phyloP scores from a whole-genome alignment of 257 asterid species.

The Eustoma russellianum region DNA sequence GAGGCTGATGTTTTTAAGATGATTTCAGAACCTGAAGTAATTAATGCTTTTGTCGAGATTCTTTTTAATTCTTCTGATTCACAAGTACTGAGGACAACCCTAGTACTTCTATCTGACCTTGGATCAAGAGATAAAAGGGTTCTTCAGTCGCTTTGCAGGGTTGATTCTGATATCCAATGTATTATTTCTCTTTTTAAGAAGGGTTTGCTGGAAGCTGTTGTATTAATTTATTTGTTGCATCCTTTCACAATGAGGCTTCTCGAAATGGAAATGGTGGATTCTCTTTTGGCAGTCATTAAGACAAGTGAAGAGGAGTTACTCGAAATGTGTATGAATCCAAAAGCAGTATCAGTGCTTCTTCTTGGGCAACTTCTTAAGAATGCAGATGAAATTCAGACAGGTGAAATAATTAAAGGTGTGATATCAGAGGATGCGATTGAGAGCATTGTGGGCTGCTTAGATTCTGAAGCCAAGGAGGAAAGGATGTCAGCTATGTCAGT shows the following conservation, averaged over 20 bases:
- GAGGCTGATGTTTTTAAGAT: constrained; percentile 30
- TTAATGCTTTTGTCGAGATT: constrained; percentile 58
- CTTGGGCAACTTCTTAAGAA: constrained; percentile 35
- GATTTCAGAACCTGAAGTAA: constrained; percentile 50
- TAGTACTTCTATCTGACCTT: constrained; percentile 45
- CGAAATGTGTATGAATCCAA: constrained; percentile 34
- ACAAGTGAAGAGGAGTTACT: constrained; percentile 14
- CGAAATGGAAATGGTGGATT: constrained; percentile 45
- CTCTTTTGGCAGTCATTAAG: constrained; percentile 29
- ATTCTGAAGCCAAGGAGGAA: constrained; percentile 40
- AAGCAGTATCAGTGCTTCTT: constrained; percentile 45
- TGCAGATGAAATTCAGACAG: constrained; percentile 18
- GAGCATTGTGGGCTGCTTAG: constrained; percentile 28
- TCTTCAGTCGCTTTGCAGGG: constrained; percentile 49
- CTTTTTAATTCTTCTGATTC: constrained; percentile 50
- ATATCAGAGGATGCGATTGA: constrained; percentile 25
- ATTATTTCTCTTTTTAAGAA: constrained; percentile 52
- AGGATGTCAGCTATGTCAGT: constrained; percentile 43
- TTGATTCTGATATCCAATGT: constrained; percentile 62
- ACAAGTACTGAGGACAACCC: constrained; percentile 37
- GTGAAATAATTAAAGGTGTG: constrained; percentile 21
- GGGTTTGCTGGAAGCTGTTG: constrained; percentile 62
- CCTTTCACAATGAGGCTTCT: constrained; percentile 30
- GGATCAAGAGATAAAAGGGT: constrained; percentile 47
- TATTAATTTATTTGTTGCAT: constrained; percentile 37